Base-by-base conservation (phyloP, 2,329 filamentous ascomycete genomes). In the Clonostachys solani region DNA sequence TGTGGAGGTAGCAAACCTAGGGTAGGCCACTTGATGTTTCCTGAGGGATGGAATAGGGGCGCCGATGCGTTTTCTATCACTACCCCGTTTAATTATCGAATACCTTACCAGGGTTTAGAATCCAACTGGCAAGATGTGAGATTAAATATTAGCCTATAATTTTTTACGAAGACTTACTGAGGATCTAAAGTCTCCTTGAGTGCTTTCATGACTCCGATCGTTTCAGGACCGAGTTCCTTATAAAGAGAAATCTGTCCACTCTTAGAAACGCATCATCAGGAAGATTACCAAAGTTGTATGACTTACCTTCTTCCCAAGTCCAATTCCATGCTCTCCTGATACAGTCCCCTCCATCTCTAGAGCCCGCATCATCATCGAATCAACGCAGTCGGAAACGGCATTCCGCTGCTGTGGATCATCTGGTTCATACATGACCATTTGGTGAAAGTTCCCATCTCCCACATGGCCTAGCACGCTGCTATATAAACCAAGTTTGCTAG, bases 381-480 rank as follows among this genome's bases (percentile, higher is more conserved):
- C 80, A 12, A 88, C 81, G 12, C 86, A 73, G 19, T 73, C 71
- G 49, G 81, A 74, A 1, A 78, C 79, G 5, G 73, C 70, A 16
- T 72, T 61, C 48, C 73, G 76, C 49, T 87, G 77, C 5, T 69
- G 67, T 5, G 81, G 73, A 49, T 79, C 81, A 61, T 83, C 81
- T 0, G 62, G 60, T 34, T 60, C 53, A 46, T 61, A 62, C 50
- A 60, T 59, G 42, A 63, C 54, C 61, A 69, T 67, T 75, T 81
- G 73, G 57, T 89, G 86, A 56, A 89, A 89, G 57, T 89, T 89
- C 17, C 86, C 85, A 60, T 89, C 86, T 3, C 86, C 86, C 2
- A 88, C 85, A 59, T 89, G 86, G 0, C 86, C 86, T 19, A 87
- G 75, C n/a, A 89, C 86, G 38, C 77, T 79, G 18, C 75, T 82